These are phyloP conservation scores for Eucalyptus guilfoylei DNA, from an alignment of 345 rosid genomes.

Conservation along the genomic window DNA sequence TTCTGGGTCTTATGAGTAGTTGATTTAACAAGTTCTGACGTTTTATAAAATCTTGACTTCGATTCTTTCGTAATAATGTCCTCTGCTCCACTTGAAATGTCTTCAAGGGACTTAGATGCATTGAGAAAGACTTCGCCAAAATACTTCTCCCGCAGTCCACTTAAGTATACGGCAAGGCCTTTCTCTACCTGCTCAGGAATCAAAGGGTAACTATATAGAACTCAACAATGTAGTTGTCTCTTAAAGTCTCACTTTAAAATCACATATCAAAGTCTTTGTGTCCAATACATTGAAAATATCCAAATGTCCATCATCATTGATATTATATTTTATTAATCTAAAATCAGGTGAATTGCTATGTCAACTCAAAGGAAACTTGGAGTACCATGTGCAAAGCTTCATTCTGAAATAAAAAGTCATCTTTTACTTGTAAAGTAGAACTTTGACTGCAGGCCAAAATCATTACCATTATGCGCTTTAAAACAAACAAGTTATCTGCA, in stretches of 20 bases:
- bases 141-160: conserved; percentile 92
- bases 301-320: neutral
- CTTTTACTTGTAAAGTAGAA: neutral
- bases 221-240: neutral
- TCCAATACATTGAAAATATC: neutral
- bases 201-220: neutral
- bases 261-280: neutral
- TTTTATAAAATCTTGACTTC: conserved; percentile 6
- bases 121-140: conserved; percentile 82
- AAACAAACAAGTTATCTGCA: conserved; percentile 51
- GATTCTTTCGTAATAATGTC: conserved; percentile 18
- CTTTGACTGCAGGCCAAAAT: neutral
- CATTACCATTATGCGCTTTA: conserved; percentile 90
- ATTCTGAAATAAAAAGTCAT: neutral
- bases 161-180: conserved; percentile 68
- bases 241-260: neutral
- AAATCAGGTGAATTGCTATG: neutral
- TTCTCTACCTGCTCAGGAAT: conserved; percentile 68
- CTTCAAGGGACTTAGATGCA: conserved; percentile 42
- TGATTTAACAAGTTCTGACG: conserved; percentile 7
- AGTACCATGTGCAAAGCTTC: neutral
- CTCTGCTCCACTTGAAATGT: conserved; percentile 16
- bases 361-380: neutral
- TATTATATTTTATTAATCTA: neutral
- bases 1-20: conserved; percentile 5